A percentile compares a stretch with the other conserved stretches of the same genome.
phyloP scores from a whole-genome alignment of 1,284 basidiomycete species.

The Ustilago esculenta region DNA sequence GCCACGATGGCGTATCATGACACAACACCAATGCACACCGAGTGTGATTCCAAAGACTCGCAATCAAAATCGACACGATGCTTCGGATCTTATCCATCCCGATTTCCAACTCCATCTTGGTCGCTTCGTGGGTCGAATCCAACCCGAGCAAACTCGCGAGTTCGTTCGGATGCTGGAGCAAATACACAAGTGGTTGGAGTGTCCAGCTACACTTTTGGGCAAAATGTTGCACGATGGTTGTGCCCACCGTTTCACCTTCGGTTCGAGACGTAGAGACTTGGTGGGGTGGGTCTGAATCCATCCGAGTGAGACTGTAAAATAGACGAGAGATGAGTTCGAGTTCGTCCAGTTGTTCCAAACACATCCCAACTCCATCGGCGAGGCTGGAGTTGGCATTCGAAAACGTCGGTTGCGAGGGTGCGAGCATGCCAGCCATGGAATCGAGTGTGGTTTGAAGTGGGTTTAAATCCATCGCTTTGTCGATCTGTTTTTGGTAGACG shows the following conservation, averaged over 20 bases:
- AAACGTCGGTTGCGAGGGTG: no score
- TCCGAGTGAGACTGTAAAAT: slow-evolving; percentile 43
- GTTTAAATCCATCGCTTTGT: slow-evolving; percentile 77
- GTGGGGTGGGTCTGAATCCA: slow-evolving; percentile 40
- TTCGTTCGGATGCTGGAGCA: slow-evolving; percentile 87
- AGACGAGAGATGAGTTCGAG: slow-evolving; percentile 44
- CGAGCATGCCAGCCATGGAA: slow-evolving; percentile 67
- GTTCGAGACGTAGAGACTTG: neutral
- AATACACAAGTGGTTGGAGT: slow-evolving; percentile 88
- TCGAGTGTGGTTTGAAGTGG: slow-evolving; percentile 69
- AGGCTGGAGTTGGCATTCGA: no score
- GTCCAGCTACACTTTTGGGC: slow-evolving; percentile 23
- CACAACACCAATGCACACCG: slow-evolving; percentile 76
- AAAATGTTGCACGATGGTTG: slow-evolving; percentile 22
- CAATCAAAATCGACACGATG: slow-evolving; percentile 67
- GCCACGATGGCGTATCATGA: slow-evolving; percentile 77
- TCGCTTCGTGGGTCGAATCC: slow-evolving; percentile 73
- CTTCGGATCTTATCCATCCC: slow-evolving; percentile 69
- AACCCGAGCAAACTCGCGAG: slow-evolving; percentile 81
- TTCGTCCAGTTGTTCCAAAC: slow-evolving; percentile 52
- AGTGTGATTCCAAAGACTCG: slow-evolving; percentile 77
- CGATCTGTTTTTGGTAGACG: slow-evolving; percentile 82
- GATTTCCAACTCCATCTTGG: slow-evolving; percentile 59
- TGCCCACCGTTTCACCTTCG: slow-evolving; percentile 2
- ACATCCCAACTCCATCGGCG: slow-evolving; percentile 8